phyloP scores from a whole-genome alignment of 2,329 filamentous ascomycete species.

The Zelopaecilomyces penicillatus region DNA sequence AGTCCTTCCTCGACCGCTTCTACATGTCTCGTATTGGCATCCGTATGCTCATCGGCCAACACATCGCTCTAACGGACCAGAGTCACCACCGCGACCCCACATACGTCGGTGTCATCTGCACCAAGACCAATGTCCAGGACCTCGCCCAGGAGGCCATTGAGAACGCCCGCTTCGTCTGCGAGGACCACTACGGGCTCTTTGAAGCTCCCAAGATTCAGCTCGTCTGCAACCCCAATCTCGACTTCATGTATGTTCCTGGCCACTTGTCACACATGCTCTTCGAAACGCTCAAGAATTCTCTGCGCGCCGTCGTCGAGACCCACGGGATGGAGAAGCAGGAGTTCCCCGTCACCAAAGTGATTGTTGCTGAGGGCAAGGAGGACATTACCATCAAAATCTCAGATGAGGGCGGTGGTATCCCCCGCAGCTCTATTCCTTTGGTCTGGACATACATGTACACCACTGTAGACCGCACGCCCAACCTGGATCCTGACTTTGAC shows the following conservation, averaged over 20 bases:
- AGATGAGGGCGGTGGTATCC: constrained; percentile 94
- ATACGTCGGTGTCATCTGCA: constrained; percentile 98
- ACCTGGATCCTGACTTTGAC: constrained; percentile 92
- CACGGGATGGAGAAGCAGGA: constrained; percentile 93
- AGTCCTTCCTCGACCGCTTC: constrained; percentile 95
- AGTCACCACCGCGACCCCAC: constrained; percentile 80
- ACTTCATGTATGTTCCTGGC: constrained; percentile 99
- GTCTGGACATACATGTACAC: constrained; percentile 99
- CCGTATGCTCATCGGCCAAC: constrained; percentile 97
- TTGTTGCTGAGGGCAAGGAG: constrained; percentile 94
- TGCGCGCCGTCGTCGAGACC: constrained; percentile 91
- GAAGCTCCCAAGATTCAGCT: constrained; percentile 95
- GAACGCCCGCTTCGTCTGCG: constrained; percentile 97
- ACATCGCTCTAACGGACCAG: constrained; percentile 94
- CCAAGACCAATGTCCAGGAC: constrained; percentile 92
- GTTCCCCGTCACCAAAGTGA: constrained; percentile 94
- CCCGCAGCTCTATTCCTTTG: constrained; percentile 82
- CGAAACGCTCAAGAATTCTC: constrained; percentile 96
- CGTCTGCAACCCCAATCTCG: constrained; percentile 84
- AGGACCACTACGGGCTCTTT: constrained; percentile 96
- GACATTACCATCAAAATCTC: constrained; percentile 99
- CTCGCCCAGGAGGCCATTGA: constrained; percentile 96
- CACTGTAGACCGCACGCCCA: constrained; percentile 92
- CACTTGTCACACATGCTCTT: constrained; percentile 99
- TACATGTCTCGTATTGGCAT: constrained; percentile 99